These are phyloP conservation scores for Populus alba DNA, from an alignment of 345 rosid species.

Conservation along the genomic window DNA sequence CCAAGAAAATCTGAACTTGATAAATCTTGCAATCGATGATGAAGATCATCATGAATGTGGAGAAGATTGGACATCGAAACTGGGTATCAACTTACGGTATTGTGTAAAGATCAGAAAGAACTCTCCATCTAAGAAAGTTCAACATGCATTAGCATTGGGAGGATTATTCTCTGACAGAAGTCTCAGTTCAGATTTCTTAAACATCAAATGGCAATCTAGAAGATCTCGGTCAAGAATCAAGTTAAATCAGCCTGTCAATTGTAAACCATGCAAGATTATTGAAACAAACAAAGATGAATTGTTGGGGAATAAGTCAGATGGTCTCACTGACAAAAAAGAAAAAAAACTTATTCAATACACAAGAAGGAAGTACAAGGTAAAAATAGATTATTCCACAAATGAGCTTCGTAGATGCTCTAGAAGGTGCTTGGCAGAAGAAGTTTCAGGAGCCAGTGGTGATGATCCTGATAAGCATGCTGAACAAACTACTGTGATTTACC, in stretches of 20 bases:
- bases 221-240: conserved; percentile 72
- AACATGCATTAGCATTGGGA: conserved; percentile 70
- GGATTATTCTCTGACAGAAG: conserved; percentile 58
- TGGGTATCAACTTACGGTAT: conserved; percentile 74
- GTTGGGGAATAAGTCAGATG: conserved; percentile 28
- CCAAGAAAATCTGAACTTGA: conserved; percentile 67
- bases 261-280: conserved; percentile 33
- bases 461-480: conserved; percentile 13
- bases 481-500: conserved; percentile 11
- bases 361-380: conserved; percentile 63
- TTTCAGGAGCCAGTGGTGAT: conserved; percentile 23
- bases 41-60: conserved; percentile 52
- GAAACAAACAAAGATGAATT: conserved; percentile 34
- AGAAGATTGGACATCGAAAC: conserved; percentile 84
- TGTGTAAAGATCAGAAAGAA: conserved; percentile 80
- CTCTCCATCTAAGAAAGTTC: conserved; percentile 60
- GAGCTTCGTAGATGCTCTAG: conserved; percentile 15
- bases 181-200: conserved; percentile 40
- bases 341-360: conserved; percentile 67
- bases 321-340: conserved; percentile 34
- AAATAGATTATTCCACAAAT: conserved; percentile 37
- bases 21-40: conserved; percentile 76
- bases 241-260: conserved; percentile 28
- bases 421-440: conserved; percentile 22
- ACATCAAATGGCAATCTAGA: conserved; percentile 66